These are phyloP conservation scores for Kingdonia uniflora DNA, from an alignment of 164 flowering plant genomes.

Conservation along the genomic window DNA sequence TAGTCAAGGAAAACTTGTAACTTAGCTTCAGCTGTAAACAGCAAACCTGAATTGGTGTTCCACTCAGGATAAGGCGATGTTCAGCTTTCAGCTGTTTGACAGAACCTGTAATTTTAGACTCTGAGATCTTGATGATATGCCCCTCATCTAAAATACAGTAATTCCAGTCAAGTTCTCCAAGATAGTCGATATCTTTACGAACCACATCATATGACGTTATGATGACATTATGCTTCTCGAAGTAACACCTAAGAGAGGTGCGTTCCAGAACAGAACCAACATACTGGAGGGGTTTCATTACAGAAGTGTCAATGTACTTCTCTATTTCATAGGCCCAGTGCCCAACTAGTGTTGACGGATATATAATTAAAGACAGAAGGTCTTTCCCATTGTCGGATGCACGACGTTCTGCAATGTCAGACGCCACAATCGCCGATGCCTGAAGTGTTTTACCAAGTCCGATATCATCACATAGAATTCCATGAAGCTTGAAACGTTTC, in stretches of 20 bases:
- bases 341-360: slow-evolving; percentile 96
- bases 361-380: slow-evolving; percentile 65
- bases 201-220: slow-evolving; percentile 96
- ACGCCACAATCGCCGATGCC: slow-evolving; percentile 98
- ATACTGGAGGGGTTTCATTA: slow-evolving; percentile 71
- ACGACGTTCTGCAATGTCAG: slow-evolving; percentile 71
- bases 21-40: neutral
- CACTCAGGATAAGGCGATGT: slow-evolving; percentile 87
- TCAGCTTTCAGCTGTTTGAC: slow-evolving; percentile 89
- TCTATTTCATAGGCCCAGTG: slow-evolving; percentile 99
- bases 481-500: slow-evolving; percentile 95
- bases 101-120: slow-evolving; percentile 83
- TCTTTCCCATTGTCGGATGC: slow-evolving; percentile 25
- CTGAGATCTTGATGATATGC: slow-evolving; percentile 86
- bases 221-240: slow-evolving; percentile 67
- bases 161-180: slow-evolving; percentile 68
- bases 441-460: slow-evolving; percentile 99
- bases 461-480: slow-evolving; percentile 99
- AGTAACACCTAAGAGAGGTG: slow-evolving; percentile 38
- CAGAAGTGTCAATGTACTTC: slow-evolving; percentile 70
- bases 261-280: slow-evolving; percentile 93
- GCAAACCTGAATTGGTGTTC: slow-evolving; percentile 96
- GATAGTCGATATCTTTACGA: slow-evolving; percentile 83
- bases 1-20: neutral
- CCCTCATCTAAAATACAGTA: slow-evolving; percentile 97